phyloP scores from a whole-genome alignment of 2,329 filamentous ascomycete species.

The Xylariaceae sp. region DNA sequence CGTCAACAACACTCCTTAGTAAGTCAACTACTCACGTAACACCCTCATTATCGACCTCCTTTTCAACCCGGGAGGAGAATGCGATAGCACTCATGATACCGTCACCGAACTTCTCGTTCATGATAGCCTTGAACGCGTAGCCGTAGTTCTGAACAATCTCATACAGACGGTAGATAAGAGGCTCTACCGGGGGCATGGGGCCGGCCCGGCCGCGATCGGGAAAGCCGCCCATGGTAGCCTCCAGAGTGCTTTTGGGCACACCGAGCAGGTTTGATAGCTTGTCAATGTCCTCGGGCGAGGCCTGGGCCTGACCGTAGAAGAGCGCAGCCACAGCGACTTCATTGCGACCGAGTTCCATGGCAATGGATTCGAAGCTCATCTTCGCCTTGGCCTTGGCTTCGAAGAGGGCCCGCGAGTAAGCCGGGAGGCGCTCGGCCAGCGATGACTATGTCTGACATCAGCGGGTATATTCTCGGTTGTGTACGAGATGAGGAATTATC shows the following conservation, averaged over 20 bases:
- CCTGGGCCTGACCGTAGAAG: constrained; percentile 83
- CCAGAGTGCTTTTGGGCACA: constrained; percentile 52
- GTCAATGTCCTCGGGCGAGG: constrained; percentile 60
- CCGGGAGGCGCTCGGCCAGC: constrained; percentile 63
- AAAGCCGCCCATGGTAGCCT: constrained; percentile 62
- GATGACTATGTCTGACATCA: constrained; percentile 45
- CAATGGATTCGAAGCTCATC: constrained; percentile 76
- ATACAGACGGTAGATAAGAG: constrained; percentile 83
- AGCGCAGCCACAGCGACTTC: constrained; percentile 82
- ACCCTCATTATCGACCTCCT: constrained; percentile 82
- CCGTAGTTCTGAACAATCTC: constrained; percentile 97
- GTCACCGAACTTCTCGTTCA: constrained; percentile 93
- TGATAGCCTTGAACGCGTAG: constrained; percentile 87
- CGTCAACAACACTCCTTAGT: neutral
- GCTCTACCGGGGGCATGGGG: constrained; percentile 80
- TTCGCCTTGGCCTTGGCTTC: constrained; percentile 70
- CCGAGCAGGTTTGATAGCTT: constrained; percentile 62
- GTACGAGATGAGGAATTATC: neutral
- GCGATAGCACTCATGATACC: constrained; percentile 97
- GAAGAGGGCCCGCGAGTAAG: constrained; percentile 69
- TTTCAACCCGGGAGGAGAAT: constrained; percentile 87
- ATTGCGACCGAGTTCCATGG: constrained; percentile 64
- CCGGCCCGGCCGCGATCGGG: constrained; percentile 75
- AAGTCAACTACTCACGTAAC: constrained; percentile 40
- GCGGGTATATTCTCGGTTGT: no score